Evolutionary conservation across 768 basidiomycete genomes (phyloP).

Genomic region (Tephrocybe sp.): DNA sequence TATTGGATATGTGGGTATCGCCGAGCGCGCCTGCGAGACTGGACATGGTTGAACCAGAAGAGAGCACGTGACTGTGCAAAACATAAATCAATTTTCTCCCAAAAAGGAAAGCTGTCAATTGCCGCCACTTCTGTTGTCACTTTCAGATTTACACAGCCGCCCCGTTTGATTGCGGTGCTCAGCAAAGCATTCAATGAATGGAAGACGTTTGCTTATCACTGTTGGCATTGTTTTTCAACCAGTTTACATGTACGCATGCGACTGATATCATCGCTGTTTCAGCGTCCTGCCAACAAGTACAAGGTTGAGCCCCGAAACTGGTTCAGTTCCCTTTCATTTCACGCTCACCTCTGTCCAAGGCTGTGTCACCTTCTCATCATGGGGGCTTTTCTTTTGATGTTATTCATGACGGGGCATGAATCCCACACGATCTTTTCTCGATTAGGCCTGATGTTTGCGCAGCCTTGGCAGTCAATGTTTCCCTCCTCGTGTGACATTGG

Average conservation of each 20-base stretch:
- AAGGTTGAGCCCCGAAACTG: conserved; percentile 9
- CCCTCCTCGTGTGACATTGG: conserved; percentile 9
- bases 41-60: conserved; percentile 39
- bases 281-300: conserved; percentile 19
- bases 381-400: conserved; percentile 5
- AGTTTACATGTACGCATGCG: not conserved
- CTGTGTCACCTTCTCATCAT: conserved; percentile 16
- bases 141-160: conserved; percentile 9
- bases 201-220: conserved; percentile 13
- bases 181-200: conserved; percentile 8
- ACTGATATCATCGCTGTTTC: conserved; percentile 19
- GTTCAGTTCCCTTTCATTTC: conserved; percentile 8
- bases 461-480: conserved; percentile 8
- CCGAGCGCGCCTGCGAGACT: conserved; percentile 59
- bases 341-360: conserved; percentile 8
- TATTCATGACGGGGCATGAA: conserved; percentile 5
- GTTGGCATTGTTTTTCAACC: conserved; percentile 9
- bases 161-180: conserved; percentile 6
- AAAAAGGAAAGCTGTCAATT: conserved; percentile 5
- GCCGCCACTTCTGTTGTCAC: not conserved
- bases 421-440: conserved; percentile 14
- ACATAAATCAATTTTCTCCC: not conserved
- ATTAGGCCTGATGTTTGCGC: conserved; percentile 14
- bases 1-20: conserved; percentile 21
- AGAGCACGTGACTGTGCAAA: conserved; percentile 4